A percentile compares a stretch with the other conserved stretches of the same genome.
These are phyloP conservation scores for Acorus gramineus DNA, from an alignment of 106 monocot genomes.

Conservation along the genomic window DNA sequence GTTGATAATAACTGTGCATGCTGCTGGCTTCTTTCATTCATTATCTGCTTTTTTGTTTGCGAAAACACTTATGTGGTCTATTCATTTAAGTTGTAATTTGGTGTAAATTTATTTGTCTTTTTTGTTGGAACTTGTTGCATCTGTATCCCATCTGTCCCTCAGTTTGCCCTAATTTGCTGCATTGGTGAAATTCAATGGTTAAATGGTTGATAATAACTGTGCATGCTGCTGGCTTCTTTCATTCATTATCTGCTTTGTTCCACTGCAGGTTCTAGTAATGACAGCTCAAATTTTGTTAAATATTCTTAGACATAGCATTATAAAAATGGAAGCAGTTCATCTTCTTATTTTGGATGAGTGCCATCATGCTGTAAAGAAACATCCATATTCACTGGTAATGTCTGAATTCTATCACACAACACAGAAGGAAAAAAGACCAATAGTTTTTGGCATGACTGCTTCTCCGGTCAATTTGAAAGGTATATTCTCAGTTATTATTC, in stretches of 20 bases:
- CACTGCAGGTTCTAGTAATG: conserved; percentile 93
- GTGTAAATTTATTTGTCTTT: no score
- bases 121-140: no score
- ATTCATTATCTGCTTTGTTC: conserved; percentile 5
- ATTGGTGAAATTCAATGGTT: no score
- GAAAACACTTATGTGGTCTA: no score
- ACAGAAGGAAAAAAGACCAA: conserved; percentile 82
- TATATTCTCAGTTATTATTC: conserved; percentile 12
- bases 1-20: no score
- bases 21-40: background rate
- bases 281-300: conserved; percentile 99
- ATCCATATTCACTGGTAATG: conserved; percentile 99
- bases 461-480: conserved; percentile 98
- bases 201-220: no score
- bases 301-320: conserved; percentile 96
- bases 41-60: background rate
- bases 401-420: conserved; percentile 99
- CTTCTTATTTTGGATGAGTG: conserved; percentile 98
- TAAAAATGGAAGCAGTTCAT: conserved; percentile 94
- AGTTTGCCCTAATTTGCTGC: no score
- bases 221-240: background rate
- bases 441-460: conserved; percentile 98
- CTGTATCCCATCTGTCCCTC: no score
- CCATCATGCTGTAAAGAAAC: conserved; percentile 99
- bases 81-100: no score